Base-by-base conservation (phyloP, 2,329 filamentous ascomycete species). In the Alternaria sp. region DNA sequence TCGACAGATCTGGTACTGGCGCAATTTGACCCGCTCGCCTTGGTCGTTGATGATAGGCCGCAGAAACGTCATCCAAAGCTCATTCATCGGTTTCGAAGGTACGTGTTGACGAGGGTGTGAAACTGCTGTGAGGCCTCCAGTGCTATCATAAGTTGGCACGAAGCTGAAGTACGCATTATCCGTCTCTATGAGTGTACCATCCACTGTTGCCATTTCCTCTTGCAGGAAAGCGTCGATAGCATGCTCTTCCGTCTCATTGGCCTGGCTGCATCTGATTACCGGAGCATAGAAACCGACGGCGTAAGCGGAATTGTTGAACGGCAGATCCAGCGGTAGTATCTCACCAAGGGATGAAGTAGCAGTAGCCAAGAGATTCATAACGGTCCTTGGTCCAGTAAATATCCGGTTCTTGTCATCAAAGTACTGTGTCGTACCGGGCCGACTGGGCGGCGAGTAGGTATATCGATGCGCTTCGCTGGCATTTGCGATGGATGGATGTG, bases 61-160 rank as follows among this genome's bases (percentile, higher is more conserved):
- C 58, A 69, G 44, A 30, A 65, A 67, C 6, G 65, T 66, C 62
- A 69, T 67, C 65, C 65, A 67, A 10, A 67, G 54, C 47, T 67
- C 47, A 10, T 50, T 43, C 30, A 43, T 25, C 2, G 52, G 52
- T 7, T 15, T 40, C 5, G 32, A 54, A 13, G 52, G 32, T 28
- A 44, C 40, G 8, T 54, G 36, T 25, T 43, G 51, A 28, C 51
- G 36, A 10, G 51, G 51, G 2, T 54, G 23, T n/a, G 32, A 44
- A 7, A 54, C 21, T 44, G 36, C 36, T 17, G 21, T 28, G 5
- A 54, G 32, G 3, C 12, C 10, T 13, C n/a, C 36, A 8, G 36
- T 19, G 15, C 52, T 28, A 15, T 54, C 21, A n/a, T 54, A 17
- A 12, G 52, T 54, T 6, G 52, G 32, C 8, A 54, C 32, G n/a